Base-by-base conservation (phyloP, 2,329 filamentous ascomycete species). In the Cladosporium sp. region DNA sequence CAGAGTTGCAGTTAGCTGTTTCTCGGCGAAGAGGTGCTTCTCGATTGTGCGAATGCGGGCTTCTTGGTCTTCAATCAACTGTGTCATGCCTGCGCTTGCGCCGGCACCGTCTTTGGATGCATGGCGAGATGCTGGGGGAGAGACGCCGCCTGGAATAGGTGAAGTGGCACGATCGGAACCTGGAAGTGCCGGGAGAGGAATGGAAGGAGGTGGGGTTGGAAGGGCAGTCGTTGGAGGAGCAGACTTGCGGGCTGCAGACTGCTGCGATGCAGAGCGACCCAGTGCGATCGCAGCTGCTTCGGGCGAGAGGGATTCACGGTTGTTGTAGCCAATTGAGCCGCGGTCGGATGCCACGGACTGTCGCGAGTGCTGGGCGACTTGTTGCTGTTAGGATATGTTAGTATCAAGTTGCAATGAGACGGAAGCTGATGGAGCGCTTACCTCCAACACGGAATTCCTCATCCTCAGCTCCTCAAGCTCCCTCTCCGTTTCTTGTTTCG, bases 21-120 rank as follows among this genome's bases (percentile, higher is more conserved):
- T 96, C 83, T 99, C 95, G 3, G 95, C 95, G 70, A 91, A 90
- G 26, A 99, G 86, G 75, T 98, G 93, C 82, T 97, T 98, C 83
- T 99, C 94, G 68, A 99, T 96, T 7, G 92, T 96, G 67, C 91
- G 89, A 75, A 99, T 96, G 69, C 93, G 93, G 51, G 92, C 91
- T 76, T 99, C 95, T 77, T 97, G 93, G 72, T 99, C 95, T 74
- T 98, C 94, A 67, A 94, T 88, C 70, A 96, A 86, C 73, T 97
- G 93, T 58, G 89, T 87, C 66, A 89, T 86, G 34, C 60, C 60
- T 60, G 89, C 84, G 65, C 88, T 85, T 73, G 97, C 96, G 34
- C 69, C 70, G 32, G 64, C 68, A 54, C 72, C 67, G 48, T 76
- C 72, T 28, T 71, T 68, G 83, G 92, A 96, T 21, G 88, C 84